Base-by-base conservation (phyloP, 768 basidiomycete species). In the Amanita pseudoporphyria region DNA sequence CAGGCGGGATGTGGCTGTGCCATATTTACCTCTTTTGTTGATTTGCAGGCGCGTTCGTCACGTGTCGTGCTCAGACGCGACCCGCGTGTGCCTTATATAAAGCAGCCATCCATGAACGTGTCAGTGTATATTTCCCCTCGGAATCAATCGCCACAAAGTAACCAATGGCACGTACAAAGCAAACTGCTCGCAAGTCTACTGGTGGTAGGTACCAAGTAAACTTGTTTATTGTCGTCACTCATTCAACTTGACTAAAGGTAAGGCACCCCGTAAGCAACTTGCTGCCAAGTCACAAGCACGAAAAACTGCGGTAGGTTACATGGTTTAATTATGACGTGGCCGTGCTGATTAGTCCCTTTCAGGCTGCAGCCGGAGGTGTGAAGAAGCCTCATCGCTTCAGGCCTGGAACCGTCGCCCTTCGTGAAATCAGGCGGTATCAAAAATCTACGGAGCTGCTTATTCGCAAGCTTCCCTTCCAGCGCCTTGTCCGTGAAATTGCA, bases 331-430 rank as follows among this genome's bases (percentile, higher is more conserved):
- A 67, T 67, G 63, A 67, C 67, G 62, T 33, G 30, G 21, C 22
- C 48, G 38, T 66, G 55, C 33, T 48, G 14, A 45, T 16, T 39
- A 50, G 62, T 70, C 58, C 64, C 67, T 53, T 62, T 67, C 57
- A 81, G 84, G 62, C 80, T 63, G 74, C 81, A 49, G 80, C 90
- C 56, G 90, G 91, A 69, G 92, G 91, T 76, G 90, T 94, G 54
- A 94, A 94, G 84, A 93, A 92, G 77, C 89, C 91, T 52, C 90
- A 93, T 78, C 76, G 89, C 52, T 93, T 89, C 78, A 73, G 83
- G 62, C 83, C 83, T 9, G 83, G 91, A 68, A 94, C 91, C 45
- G 91, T 94, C 65, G 91, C 91, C 52, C 84, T 94, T 61, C 87
- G 90, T 71, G 89, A 92, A 77, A 92, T 92, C 62, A 73, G 90